Evolutionary conservation across 2,329 filamentous ascomycete genomes (phyloP).

Genomic region (Apiospora marii): DNA sequence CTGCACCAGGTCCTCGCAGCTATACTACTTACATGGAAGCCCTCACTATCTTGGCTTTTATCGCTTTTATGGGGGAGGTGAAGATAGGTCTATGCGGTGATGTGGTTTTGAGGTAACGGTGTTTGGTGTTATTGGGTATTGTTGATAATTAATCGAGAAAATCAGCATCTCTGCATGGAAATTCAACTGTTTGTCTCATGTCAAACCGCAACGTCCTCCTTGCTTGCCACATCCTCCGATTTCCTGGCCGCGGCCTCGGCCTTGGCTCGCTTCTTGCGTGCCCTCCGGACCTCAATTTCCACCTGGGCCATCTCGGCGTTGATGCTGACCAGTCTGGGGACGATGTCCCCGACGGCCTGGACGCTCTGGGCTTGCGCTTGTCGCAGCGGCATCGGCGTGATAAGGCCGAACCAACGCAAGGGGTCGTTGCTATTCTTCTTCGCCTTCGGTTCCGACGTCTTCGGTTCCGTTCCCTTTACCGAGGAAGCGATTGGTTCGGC

Average conservation of each 20-base stretch:
- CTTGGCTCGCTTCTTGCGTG: slow-evolving; percentile 62
- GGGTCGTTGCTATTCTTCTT: slow-evolving; percentile 56
- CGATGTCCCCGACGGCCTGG: slow-evolving; percentile 60
- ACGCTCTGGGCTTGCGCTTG: slow-evolving; percentile 67
- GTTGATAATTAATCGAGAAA: background rate
- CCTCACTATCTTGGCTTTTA: background rate
- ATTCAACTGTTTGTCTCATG: background rate
- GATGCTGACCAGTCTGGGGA: slow-evolving; percentile 66
- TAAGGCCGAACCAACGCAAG: slow-evolving; percentile 63
- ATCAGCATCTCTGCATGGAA: background rate
- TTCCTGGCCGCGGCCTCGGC: slow-evolving; percentile 47
- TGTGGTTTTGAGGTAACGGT: background rate
- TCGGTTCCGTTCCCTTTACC: slow-evolving; percentile 30
- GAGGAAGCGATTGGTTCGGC: slow-evolving; percentile 24
- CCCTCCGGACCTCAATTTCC: slow-evolving; percentile 73
- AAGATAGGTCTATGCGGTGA: background rate
- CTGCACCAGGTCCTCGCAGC: background rate
- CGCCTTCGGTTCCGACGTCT: slow-evolving; percentile 30
- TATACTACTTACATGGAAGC: background rate
- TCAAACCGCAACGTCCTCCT: slow-evolving; percentile 21
- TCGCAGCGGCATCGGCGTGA: slow-evolving; percentile 60
- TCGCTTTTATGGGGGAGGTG: background rate
- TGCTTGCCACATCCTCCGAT: slow-evolving; percentile 29
- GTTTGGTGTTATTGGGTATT: background rate
- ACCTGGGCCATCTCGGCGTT: slow-evolving; percentile 67